phyloP scores from a whole-genome alignment of 169 alveolate genomes.

The Theileria parva region DNA sequence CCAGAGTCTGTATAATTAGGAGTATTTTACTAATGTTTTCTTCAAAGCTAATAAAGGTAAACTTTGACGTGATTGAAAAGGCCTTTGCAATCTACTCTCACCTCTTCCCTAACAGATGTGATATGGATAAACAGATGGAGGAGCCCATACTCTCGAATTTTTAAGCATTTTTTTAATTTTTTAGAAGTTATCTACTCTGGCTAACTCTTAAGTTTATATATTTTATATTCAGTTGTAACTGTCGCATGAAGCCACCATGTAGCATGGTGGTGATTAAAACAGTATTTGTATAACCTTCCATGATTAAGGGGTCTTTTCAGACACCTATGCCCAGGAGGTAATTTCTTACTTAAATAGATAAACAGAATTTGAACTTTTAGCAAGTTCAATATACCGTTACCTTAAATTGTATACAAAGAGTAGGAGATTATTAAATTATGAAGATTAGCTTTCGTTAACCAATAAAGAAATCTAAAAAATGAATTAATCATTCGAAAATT shows the following conservation, averaged over 20 bases:
- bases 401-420: background rate
- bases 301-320: constrained; percentile 21
- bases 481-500: background rate
- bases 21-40: constrained; percentile 15
- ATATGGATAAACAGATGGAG: constrained; percentile 8
- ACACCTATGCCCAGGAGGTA: constrained; percentile 41
- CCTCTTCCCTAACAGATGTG: background rate
- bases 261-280: constrained; percentile 32
- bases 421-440: too few species aligned
- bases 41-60: background rate
- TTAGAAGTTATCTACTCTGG: too few species aligned
- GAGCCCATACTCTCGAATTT: background rate
- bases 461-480: background rate
- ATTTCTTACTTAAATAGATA: background rate
- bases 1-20: constrained; percentile 7
- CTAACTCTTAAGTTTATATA: background rate
- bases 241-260: constrained; percentile 30
- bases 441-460: background rate
- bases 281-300: constrained; percentile 29
- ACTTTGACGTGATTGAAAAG: constrained; percentile 2
- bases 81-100: background rate
- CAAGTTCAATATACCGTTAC: background rate
- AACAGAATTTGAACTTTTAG: background rate
- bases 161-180: background rate
- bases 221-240: background rate